These are phyloP conservation scores for Leptographium radiaticola DNA, from an alignment of 2,329 filamentous ascomycete genomes.

Conservation along the genomic window DNA sequence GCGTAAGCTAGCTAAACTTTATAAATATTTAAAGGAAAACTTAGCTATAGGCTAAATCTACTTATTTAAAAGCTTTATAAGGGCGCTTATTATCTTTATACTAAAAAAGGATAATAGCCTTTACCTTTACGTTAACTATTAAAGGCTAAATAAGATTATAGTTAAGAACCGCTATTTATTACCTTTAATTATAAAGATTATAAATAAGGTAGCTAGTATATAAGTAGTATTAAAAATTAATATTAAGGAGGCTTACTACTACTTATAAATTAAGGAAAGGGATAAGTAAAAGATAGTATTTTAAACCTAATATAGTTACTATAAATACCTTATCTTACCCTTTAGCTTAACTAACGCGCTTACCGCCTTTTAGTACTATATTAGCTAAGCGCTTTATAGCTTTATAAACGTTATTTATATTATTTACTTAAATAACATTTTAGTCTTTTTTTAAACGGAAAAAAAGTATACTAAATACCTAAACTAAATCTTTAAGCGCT, in stretches of 20 bases:
- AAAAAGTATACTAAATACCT: background rate
- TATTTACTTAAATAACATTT: background rate
- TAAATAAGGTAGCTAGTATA: background rate
- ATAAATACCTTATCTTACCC: background rate
- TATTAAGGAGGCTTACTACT: background rate
- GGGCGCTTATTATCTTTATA: slow-evolving; percentile 4
- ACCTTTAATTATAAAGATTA: background rate
- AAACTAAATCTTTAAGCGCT: background rate
- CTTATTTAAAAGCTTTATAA: background rate
- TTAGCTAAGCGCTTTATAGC: background rate
- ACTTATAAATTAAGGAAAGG: background rate
- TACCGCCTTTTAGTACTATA: background rate
- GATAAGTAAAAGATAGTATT: slow-evolving; percentile 11
- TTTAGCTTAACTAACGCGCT: background rate
- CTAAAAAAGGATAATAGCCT: background rate
- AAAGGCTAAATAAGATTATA: background rate
- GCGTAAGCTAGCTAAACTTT: background rate
- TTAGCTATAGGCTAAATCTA: background rate
- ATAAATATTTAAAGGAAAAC: background rate
- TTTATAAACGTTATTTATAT: background rate
- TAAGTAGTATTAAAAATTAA: background rate
- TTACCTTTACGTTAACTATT: background rate
- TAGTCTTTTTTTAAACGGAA: background rate
- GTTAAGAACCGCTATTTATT: background rate
- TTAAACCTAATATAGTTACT: slow-evolving; percentile 4